Evolutionary conservation across 805 yeast genomes (phyloP).

Genomic region (Ogataea glucozyma): DNA sequence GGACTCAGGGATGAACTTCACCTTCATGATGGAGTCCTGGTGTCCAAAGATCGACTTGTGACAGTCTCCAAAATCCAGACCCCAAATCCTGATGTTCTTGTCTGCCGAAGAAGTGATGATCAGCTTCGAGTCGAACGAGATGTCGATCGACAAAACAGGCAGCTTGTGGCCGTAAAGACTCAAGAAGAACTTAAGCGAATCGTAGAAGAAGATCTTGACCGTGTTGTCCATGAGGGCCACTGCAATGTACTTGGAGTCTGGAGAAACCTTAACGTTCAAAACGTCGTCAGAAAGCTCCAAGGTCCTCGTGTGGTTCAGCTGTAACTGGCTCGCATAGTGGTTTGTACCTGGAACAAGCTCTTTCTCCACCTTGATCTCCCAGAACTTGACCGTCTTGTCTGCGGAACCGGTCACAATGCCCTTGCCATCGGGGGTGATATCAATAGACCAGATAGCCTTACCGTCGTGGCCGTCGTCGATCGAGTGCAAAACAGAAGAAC

Average conservation of each 20-base stretch:
- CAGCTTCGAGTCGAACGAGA: slow-evolving; percentile 83
- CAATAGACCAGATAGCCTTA: slow-evolving; percentile 85
- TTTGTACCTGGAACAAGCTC: slow-evolving; percentile 72
- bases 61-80: slow-evolving; percentile 98
- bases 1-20: slow-evolving; percentile 77
- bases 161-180: slow-evolving; percentile 94
- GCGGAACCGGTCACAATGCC: slow-evolving; percentile 89
- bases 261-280: slow-evolving; percentile 73
- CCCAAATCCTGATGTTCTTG: slow-evolving; percentile 97
- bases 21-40: slow-evolving; percentile 92
- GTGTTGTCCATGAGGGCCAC: slow-evolving; percentile 88
- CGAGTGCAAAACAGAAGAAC: slow-evolving; percentile 69
- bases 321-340: slow-evolving; percentile 51
- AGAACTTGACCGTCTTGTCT: slow-evolving; percentile 85
- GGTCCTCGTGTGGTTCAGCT: slow-evolving; percentile 72
- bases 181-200: slow-evolving; percentile 81
- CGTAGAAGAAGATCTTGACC: slow-evolving; percentile 90
- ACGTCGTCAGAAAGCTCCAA: slow-evolving; percentile 87
- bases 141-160: slow-evolving; percentile 91
- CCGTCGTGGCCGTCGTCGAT: slow-evolving; percentile 75
- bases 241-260: slow-evolving; percentile 75
- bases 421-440: slow-evolving; percentile 82
- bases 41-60: slow-evolving; percentile 96
- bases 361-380: slow-evolving; percentile 75
- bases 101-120: slow-evolving; percentile 95